Conservation (phyloP, 1,284 basidiomycete species). For the Tilletia indica region DNA sequence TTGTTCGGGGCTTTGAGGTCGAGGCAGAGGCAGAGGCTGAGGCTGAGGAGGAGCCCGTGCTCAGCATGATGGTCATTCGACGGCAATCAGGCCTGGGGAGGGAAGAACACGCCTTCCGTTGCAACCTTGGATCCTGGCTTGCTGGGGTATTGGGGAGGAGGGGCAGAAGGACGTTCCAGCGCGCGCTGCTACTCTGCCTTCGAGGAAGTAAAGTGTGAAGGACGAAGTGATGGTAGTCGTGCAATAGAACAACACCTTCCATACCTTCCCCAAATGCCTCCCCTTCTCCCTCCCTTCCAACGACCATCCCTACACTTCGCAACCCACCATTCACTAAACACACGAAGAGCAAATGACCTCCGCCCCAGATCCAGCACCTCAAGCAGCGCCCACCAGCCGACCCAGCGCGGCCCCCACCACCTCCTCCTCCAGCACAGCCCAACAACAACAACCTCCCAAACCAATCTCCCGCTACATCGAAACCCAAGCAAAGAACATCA, state of each 20-base stretch:
- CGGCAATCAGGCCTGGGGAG: too few species aligned
- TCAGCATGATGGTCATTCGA: neutral
- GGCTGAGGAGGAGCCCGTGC: neutral
- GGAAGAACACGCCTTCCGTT: too few species aligned
- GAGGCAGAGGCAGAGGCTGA: neutral
- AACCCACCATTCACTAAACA: too few species aligned
- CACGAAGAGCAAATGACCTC: neutral
- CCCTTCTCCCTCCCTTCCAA: too few species aligned
- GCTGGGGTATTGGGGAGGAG: too few species aligned
- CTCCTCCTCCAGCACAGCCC: neutral
- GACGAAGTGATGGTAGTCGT: neutral
- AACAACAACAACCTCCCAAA: neutral
- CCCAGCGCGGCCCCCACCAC: neutral
- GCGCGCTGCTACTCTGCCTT: too few species aligned
- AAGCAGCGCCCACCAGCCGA: neutral
- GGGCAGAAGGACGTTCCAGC: too few species aligned
- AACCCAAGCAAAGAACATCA: conserved; percentile 66
- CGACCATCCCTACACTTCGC: too few species aligned
- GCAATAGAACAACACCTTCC: neutral
- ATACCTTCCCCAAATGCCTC: too few species aligned
- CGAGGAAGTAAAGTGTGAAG: neutral
- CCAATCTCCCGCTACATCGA: conserved; percentile 14
- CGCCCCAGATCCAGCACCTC: neutral
- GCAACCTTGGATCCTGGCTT: too few species aligned
- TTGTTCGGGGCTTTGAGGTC: neutral